Percentiles rank a stretch among this genome's conserved stretches.
Evolutionary conservation across 352 stramenopile species (phyloP).

Genomic region (Globisporangium canariense): DNA sequence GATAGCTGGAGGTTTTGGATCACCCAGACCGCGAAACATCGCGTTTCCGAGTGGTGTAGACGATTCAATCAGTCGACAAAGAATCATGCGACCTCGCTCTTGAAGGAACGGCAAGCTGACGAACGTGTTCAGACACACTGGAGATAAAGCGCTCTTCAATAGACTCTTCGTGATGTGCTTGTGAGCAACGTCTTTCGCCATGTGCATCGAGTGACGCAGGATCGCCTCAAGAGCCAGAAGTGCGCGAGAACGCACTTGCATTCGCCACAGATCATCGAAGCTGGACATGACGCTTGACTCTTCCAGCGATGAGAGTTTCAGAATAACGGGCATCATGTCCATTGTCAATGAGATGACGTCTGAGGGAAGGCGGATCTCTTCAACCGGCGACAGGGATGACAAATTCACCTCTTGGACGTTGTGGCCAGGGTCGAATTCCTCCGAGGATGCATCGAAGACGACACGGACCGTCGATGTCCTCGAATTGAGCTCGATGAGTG

Average conservation of each 20-base stretch:
- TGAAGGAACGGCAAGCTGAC: conserved; percentile 73
- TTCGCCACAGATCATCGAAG: conserved; percentile 77
- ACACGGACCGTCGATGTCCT: conserved; percentile 66
- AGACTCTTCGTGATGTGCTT: conserved; percentile 46
- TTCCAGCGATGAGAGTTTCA: conserved; percentile 75
- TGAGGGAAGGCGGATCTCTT: conserved; percentile 72
- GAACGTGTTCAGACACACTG: conserved; percentile 66
- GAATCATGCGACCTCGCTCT: conserved; percentile 79
- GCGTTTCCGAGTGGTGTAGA: conserved; percentile 69
- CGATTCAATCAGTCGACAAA: conserved; percentile 80
- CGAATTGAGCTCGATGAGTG: conserved; percentile 71
- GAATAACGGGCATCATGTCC: conserved; percentile 83
- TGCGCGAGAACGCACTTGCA: conserved; percentile 84
- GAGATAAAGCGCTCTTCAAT: conserved; percentile 56
- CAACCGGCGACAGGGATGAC: conserved; percentile 58
- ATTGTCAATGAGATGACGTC: conserved; percentile 43
- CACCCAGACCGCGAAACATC: conserved; percentile 72
- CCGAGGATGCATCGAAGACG: conserved; percentile 66
- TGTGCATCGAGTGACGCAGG: conserved; percentile 47
- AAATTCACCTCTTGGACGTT: conserved; percentile 83
- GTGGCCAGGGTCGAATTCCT: conserved; percentile 70
- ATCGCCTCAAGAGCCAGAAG: conserved; percentile 78
- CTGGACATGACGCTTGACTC: conserved; percentile 57
- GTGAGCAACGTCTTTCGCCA: conserved; percentile 36
- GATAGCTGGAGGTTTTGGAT: conserved; percentile 44